These are phyloP conservation scores for Effrenium voratum DNA, from an alignment of 73 alveolate genomes.

Conservation along the genomic window DNA sequence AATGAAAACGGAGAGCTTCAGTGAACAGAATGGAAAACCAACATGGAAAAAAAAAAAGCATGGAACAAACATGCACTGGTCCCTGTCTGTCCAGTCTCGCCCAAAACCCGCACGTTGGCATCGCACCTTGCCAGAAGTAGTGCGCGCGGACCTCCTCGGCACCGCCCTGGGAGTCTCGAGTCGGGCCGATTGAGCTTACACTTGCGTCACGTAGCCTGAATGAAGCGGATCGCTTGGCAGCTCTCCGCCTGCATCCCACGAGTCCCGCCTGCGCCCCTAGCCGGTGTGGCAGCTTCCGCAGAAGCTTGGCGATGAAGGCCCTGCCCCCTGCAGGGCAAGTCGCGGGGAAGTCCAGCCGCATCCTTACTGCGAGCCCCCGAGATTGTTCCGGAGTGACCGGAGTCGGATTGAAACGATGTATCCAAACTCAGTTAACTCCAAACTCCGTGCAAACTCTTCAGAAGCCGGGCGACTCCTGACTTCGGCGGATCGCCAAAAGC, in stretches of 20 bases:
- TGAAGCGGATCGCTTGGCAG: no score
- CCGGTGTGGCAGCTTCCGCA: constrained; percentile 62
- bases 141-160: constrained; percentile 46
- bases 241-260: background rate
- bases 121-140: constrained; percentile 49
- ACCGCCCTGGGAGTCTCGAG: background rate
- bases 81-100: background rate
- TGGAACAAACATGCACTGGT: no score
- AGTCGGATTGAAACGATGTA: no score
- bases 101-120: no score
- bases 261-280: constrained; percentile 48
- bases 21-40: background rate
- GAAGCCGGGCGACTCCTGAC: constrained; percentile 31
- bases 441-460: no score
- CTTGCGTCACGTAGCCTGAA: no score
- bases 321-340: constrained; percentile 29
- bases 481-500: constrained; percentile 64
- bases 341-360: constrained; percentile 60
- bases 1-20: background rate
- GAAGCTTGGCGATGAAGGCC: constrained; percentile 60
- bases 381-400: no score
- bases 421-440: no score
- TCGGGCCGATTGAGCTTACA: no score
- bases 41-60: background rate
- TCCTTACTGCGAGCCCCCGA: background rate